Evolutionary conservation across 306 rosid genomes (phyloP).

Genomic region (Comarum palustre): DNA sequence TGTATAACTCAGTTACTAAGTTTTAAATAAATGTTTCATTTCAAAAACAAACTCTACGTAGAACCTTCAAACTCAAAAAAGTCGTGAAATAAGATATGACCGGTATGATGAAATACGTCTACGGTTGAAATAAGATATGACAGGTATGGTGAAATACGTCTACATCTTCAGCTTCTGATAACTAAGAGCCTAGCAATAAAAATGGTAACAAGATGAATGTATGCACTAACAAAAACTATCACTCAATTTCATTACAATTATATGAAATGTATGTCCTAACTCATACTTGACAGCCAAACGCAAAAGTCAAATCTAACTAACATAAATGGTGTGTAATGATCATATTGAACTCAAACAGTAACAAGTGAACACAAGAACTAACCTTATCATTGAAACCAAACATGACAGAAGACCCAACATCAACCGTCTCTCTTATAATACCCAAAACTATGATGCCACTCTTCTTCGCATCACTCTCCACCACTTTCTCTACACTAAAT

Average conservation of each 20-base stretch:
- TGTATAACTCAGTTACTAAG: no score
- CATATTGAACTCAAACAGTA: not conserved
- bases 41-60: no score
- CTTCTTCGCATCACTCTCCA: slow-evolving; percentile 39
- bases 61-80: no score
- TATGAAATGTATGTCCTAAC: not conserved
- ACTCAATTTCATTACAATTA: not conserved
- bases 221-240: not conserved
- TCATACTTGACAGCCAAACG: not conserved
- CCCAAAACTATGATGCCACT: slow-evolving; percentile 59
- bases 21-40: no score
- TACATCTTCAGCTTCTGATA: not conserved
- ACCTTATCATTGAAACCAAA: slow-evolving; percentile 98
- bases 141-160: no score
- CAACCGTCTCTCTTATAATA: slow-evolving; percentile 79
- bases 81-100: no score
- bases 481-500: slow-evolving; percentile 35
- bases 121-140: no score
- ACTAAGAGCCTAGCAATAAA: not conserved
- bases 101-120: no score
- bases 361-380: slow-evolving; percentile 15
- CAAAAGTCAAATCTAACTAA: not conserved
- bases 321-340: not conserved
- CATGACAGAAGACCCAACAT: slow-evolving; percentile 97
- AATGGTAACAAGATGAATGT: not conserved